Base-by-base conservation (phyloP, 2,329 filamentous ascomycete species). In the Clarireedia monteithiana region DNA sequence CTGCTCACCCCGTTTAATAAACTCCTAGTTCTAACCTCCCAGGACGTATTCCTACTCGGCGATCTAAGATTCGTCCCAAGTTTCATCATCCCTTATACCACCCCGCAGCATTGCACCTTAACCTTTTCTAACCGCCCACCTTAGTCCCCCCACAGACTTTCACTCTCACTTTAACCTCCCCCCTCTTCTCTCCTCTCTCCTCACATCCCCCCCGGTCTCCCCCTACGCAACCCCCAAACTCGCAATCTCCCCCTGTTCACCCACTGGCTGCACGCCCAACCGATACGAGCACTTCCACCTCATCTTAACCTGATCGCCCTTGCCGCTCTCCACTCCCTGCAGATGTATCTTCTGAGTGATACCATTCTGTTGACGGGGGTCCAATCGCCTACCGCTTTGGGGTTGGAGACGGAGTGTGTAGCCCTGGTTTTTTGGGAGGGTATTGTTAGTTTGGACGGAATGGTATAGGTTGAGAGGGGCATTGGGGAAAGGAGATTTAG, bases 261-360 rank as follows among this genome's bases (percentile, higher is more conserved):
- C 85, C 69, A 83, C 85, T 59, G 77, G 68, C 67, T 85, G 81
- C 2, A 73, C 77, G 3, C 82, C 86, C 12, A 94, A 70, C 66
- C 81, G 83, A 72, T 96, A 97, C 5, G 86, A 83, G 26, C 89
- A 83, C 65, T 89, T 89, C 89, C 91, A 99, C 60, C 94, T 79
- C 73, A 99, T 82, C 74, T 95, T 95, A 59, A 95, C 85, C n/a
- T 77, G 80, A 56, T 83, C 84, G 1, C 94, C 94, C 67, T 86
- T 88, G 45, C 67, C 68, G 44, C 74, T 74, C 64, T 90, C 83
- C 1, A 90, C 85, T 1, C 90, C 85, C 63, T 89, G 83, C 26
- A 97, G 76, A 48, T 85, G 77, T 60, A 96, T 90, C 17, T 83
- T 80, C 72, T 97, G 94, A 38, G 84, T 88, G 52, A 99, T 85